Conservation (phyloP, 2,329 filamentous ascomycete species). For the Fusarium miscanthi region DNA sequence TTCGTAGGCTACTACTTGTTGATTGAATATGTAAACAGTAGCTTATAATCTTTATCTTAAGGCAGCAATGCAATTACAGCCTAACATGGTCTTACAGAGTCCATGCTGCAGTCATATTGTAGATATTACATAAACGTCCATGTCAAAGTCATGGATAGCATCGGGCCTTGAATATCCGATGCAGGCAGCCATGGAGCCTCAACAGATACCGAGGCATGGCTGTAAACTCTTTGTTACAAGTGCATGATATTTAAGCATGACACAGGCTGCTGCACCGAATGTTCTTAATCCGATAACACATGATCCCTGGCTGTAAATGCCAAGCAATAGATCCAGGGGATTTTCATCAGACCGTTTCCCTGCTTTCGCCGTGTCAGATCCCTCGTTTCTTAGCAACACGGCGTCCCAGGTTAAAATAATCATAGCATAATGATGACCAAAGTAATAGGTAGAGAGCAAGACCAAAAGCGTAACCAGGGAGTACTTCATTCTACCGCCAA, state of each 20-base stretch:
- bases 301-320: background rate
- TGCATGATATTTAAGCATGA: background rate
- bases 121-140: background rate
- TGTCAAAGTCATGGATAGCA: background rate
- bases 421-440: background rate
- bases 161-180: background rate
- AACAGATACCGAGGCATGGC: background rate
- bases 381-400: background rate
- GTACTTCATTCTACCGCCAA: background rate
- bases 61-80: background rate
- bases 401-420: background rate
- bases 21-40: background rate
- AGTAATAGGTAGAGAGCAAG: background rate
- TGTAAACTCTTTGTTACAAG: background rate
- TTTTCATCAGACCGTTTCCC: background rate
- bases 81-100: background rate
- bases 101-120: fast-evolving
- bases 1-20: background rate
- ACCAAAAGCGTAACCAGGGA: background rate
- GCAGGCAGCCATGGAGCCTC: background rate
- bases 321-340: too few relatives aligned
- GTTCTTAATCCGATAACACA: too few relatives aligned
- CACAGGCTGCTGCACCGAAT: too few relatives aligned
- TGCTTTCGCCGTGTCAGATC: background rate
- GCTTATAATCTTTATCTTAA: background rate